Evolutionary conservation across 116 monocot species (phyloP), one percentile per base, ranked within the genome.

Genomic region (Papilionanthe hybrid): DNA sequence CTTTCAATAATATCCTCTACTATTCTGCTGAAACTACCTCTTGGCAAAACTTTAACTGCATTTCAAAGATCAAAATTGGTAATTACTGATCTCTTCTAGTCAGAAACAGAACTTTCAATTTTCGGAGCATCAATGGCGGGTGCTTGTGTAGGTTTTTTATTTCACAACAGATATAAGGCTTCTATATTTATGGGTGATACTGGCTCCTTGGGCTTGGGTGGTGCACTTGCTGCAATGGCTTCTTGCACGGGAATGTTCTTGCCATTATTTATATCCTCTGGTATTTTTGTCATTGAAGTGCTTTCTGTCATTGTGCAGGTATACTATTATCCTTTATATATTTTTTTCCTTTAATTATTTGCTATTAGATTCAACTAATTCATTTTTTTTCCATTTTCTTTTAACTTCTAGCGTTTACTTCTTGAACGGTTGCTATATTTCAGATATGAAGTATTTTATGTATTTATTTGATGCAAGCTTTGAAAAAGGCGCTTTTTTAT

Each of bases 81-180:
- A 58, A 13, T 79, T 82, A 45, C 75, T 56, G 29, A 30, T 44
- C 37, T 78, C 42, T 75, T 32, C 77, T 22, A 37, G 10, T 30
- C 25, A 47, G 67, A 30, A 78, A 17, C 82, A 95, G 95, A 89
- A 13, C 83, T 95, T n/a, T 81, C 92, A 76, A 73, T 91, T 72
- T 95, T 95, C 82, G 95, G 95, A 74, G 87, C 85, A 75, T 95
- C 95, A 82, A 86, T 95, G 89, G 82, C 92, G 42, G 93, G 95
- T 42, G 81, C 89, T 50, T 95, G 95, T 71, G 74, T 86, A 74
- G 95, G 95, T 10, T 95, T 95, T 84, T 83, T 95, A 29, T 88
- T 86, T 32, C 95, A 95, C 66, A 95, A 95, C 78, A 83, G 89
- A 75, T 86, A 85, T n/a, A 89, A 85, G 78, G 89, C 95, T 77